Base-by-base conservation (phyloP, 352 stramenopile species). In the Phytophthora boehmeriae region DNA sequence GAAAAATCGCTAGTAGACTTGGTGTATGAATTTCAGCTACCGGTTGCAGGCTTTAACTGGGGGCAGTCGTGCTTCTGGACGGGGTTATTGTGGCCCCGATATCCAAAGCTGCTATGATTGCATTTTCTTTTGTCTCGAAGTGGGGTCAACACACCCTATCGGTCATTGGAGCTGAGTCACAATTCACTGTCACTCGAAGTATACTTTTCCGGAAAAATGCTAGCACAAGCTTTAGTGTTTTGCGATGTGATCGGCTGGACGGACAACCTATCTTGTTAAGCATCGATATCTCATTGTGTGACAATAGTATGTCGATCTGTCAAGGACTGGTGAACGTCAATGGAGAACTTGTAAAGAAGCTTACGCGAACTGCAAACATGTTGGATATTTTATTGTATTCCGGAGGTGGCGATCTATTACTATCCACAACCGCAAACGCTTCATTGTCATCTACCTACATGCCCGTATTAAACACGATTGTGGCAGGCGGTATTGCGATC, bases 171-270 rank as follows among this genome's bases (percentile, higher is more conserved):
- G 78, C 78, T 13, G 80, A 89, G 50, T 75, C 70, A 4, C 61
- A 71, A 16, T 77, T 86, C 48, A n/a, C 48, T 6, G 62, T 39
- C 0, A 68, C 75, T 38, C 58, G 80, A 25, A 71, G 67, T 10
- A 71, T 87, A 41, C 22, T 86, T 16, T 89, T 84, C 32, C 64
- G 77, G 13, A 76, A 72, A 48, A 63, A 62, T 1, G 19, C 53
- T 4, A 50, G 43, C 19, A 17, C n/a, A 11, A 44, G 34, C 3
- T 80, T 76, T 41, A 23, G 66, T 8, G 69, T 34, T 36, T 57
- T 89, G 51, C 80, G 80, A 10, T 86, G 73, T 36, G 80, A 89
- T 68, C 47, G 67, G 6, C 54, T 89, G 8, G 80, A 89, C 35
- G 65, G 70, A 32, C 68, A 71, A 19, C 48, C 65, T 11, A 59